Percentiles rank a stretch among this genome's conserved stretches.
Evolutionary conservation across 768 basidiomycete genomes (phyloP).

Genomic region (Hortiboletus campestris): DNA sequence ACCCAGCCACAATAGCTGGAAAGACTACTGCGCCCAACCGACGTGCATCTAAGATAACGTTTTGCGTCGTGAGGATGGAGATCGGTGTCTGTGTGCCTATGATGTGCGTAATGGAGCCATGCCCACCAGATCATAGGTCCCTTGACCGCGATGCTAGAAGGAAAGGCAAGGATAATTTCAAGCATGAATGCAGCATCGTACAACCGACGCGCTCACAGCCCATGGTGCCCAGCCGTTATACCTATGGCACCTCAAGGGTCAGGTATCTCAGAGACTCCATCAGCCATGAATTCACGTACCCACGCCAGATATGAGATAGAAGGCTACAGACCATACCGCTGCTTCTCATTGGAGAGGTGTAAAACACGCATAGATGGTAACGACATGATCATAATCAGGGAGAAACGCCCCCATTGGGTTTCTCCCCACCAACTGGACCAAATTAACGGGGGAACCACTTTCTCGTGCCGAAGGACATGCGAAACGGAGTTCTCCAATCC

Average conservation of each 20-base stretch:
- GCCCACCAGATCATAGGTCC: constrained; percentile 2
- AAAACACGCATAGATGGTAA: constrained; percentile 59
- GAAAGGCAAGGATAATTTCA: neutral
- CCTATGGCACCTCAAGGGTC: neutral
- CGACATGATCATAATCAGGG: constrained; percentile 66
- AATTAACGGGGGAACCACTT: constrained; percentile 59
- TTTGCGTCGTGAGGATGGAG: constrained; percentile 3
- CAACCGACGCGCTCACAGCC: neutral
- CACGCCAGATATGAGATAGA: neutral
- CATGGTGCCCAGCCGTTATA: constrained; percentile 4
- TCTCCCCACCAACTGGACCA: constrained; percentile 56
- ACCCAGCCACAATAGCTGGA: neutral
- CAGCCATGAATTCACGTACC: neutral
- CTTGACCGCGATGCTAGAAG: neutral
- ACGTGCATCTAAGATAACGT: neutral
- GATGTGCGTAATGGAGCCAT: constrained; percentile 1
- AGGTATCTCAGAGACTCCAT: neutral
- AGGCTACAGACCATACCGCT: neutral
- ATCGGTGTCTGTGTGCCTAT: constrained; percentile 8
- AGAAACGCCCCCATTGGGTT: constrained; percentile 68
- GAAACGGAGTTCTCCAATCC: constrained; percentile 74
- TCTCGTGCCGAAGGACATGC: constrained; percentile 58
- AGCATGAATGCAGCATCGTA: neutral
- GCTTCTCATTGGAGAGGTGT: constrained; percentile 1
- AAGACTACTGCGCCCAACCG: neutral